phyloP scores from a whole-genome alignment of 2,329 filamentous ascomycete species.

The Rasamsonia emersonii region DNA sequence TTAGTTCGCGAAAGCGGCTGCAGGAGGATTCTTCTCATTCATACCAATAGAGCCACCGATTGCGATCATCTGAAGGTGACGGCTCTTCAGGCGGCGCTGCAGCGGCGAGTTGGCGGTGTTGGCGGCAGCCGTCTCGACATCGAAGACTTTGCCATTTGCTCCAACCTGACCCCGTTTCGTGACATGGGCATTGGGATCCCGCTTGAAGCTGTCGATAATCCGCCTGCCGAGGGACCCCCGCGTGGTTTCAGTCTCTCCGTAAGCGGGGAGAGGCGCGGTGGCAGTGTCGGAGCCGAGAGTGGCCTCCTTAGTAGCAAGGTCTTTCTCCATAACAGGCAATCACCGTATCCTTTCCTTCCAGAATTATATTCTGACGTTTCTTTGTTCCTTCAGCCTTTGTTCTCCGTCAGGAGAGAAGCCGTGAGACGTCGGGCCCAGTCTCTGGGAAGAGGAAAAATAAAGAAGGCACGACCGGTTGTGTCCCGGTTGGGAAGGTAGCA shows the following conservation, averaged over 20 bases:
- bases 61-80: slow-evolving; percentile 95
- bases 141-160: slow-evolving; percentile 48
- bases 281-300: slow-evolving; percentile 10
- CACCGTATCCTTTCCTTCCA: slow-evolving; percentile 1
- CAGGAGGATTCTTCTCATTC: too few relatives aligned
- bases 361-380: too few relatives aligned
- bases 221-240: slow-evolving; percentile 18
- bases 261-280: slow-evolving; percentile 20
- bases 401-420: too few relatives aligned
- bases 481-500: too few relatives aligned
- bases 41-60: slow-evolving; percentile 83
- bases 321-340: slow-evolving; percentile 23
- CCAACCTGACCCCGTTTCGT: slow-evolving; percentile 28
- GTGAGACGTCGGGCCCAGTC: too few relatives aligned
- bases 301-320: slow-evolving; percentile 17
- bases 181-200: slow-evolving; percentile 35
- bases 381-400: slow-evolving; percentile 11
- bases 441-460: too few relatives aligned
- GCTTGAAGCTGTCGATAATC: slow-evolving; percentile 35
- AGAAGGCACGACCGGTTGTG: too few relatives aligned
- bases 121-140: slow-evolving; percentile 53
- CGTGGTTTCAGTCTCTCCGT: slow-evolving; percentile 22
- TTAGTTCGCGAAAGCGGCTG: background rate
- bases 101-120: slow-evolving; percentile 66
- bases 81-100: slow-evolving; percentile 66